Conservation (phyloP, 805 yeast genomes). For the Vanderwaltozyma verrucispora region DNA sequence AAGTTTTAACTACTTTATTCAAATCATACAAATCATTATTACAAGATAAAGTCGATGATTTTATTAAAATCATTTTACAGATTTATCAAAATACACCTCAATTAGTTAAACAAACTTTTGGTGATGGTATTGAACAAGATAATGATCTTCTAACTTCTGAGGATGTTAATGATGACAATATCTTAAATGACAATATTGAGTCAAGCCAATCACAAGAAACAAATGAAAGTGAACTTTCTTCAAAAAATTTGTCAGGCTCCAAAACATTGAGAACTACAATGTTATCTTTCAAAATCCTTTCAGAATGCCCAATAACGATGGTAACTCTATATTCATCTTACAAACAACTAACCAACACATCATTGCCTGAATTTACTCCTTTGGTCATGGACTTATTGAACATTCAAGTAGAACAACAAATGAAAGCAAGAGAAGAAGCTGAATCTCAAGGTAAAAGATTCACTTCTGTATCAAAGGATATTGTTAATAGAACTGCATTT, state of each 20-base stretch:
- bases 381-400: constrained; percentile 63
- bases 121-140: constrained; percentile 14
- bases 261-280: constrained; percentile 56
- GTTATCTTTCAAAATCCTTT: constrained; percentile 78
- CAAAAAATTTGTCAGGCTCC: not conserved
- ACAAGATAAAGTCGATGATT: constrained; percentile 63
- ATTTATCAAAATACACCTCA: constrained; percentile 73
- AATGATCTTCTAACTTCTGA: constrained; percentile 5
- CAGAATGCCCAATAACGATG: constrained; percentile 96
- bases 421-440: constrained; percentile 47
- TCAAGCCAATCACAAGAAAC: not conserved
- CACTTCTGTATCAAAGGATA: constrained; percentile 64
- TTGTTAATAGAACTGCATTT: constrained; percentile 66
- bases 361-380: constrained; percentile 72
- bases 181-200: not conserved
- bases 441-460: constrained; percentile 47
- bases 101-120: constrained; percentile 63
- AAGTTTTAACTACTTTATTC: constrained; percentile 74
- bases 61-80: constrained; percentile 62
- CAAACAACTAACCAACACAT: constrained; percentile 58
- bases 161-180: not conserved
- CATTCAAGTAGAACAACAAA: constrained; percentile 77
- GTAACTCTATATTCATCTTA: constrained; percentile 85
- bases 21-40: constrained; percentile 67
- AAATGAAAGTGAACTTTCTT: not conserved